Conservation (phyloP, 2,329 filamentous ascomycete species). For the Aschersonia sp. region DNA sequence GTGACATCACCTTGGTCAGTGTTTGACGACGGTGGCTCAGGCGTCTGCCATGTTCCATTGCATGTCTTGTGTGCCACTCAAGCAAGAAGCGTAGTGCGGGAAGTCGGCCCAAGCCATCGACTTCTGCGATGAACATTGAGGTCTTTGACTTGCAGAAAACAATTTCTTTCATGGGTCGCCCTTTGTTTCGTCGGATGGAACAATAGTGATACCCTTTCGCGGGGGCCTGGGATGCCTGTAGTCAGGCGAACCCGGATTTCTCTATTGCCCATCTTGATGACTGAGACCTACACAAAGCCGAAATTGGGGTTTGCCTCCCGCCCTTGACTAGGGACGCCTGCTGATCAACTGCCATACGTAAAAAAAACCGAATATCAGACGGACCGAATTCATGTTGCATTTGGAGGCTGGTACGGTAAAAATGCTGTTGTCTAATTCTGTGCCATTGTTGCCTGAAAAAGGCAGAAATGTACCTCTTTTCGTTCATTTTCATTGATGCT, state of each 20-base stretch:
- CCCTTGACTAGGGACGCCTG: constrained; percentile 1
- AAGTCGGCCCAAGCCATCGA: too few relatives aligned
- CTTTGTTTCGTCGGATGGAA: background rate
- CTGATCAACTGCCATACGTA: background rate
- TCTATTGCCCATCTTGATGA: constrained; percentile 3
- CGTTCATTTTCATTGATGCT: too few relatives aligned
- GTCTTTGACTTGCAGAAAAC: background rate
- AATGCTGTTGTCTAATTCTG: too few relatives aligned
- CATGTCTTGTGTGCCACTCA: background rate
- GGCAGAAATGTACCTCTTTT: too few relatives aligned
- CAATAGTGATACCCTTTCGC: background rate
- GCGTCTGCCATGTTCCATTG: background rate
- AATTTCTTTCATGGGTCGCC: constrained; percentile 1
- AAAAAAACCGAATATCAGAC: background rate
- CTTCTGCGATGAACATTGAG: too few relatives aligned
- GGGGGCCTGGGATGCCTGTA: background rate
- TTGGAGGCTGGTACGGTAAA: too few relatives aligned
- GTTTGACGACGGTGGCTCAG: background rate
- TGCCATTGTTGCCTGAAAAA: too few relatives aligned
- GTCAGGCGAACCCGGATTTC: background rate
- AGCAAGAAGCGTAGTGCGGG: too few relatives aligned
- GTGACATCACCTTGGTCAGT: background rate
- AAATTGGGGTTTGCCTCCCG: constrained; percentile 4
- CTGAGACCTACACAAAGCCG: constrained; percentile 8
- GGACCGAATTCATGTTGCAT: background rate